Conservation (phyloP, 352 stramenopile species). For the Nannochloropsis limnetica region DNA sequence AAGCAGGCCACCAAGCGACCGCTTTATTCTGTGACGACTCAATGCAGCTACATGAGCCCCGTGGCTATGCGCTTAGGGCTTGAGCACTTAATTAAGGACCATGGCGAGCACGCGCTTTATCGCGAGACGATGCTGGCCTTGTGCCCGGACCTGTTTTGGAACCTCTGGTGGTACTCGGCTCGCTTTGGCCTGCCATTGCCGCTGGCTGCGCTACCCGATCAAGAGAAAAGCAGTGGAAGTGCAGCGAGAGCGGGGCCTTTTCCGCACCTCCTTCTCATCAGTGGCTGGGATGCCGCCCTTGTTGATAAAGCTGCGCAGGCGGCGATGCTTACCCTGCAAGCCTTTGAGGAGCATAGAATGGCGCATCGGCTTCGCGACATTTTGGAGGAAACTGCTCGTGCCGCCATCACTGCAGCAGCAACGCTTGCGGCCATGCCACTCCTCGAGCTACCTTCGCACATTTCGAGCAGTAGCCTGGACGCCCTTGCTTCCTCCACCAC, state of each 20-base stretch:
- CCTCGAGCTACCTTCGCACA: background rate
- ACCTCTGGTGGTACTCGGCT: background rate
- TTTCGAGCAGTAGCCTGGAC: background rate
- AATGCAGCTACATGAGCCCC: constrained; percentile 14
- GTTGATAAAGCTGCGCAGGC: background rate
- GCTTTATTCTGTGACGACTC: background rate
- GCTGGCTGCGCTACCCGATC: background rate
- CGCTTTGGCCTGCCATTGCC: constrained; percentile 10
- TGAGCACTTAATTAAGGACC: background rate
- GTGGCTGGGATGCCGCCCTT: background rate
- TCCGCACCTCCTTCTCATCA: background rate
- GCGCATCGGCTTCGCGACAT: background rate
- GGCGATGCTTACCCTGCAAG: background rate
- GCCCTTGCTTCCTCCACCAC: background rate
- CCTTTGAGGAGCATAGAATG: background rate
- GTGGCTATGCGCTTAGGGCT: background rate
- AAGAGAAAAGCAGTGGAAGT: background rate
- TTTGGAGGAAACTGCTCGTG: background rate
- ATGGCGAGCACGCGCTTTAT: constrained; percentile 16
- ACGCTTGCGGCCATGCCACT: background rate
- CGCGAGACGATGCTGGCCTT: background rate
- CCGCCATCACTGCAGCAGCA: background rate
- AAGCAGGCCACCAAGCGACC: background rate
- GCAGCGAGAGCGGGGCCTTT: background rate
- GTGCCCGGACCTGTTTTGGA: constrained; percentile 26